Conservation (phyloP, 2,329 filamentous ascomycete species). For the Didymella exigua region DNA sequence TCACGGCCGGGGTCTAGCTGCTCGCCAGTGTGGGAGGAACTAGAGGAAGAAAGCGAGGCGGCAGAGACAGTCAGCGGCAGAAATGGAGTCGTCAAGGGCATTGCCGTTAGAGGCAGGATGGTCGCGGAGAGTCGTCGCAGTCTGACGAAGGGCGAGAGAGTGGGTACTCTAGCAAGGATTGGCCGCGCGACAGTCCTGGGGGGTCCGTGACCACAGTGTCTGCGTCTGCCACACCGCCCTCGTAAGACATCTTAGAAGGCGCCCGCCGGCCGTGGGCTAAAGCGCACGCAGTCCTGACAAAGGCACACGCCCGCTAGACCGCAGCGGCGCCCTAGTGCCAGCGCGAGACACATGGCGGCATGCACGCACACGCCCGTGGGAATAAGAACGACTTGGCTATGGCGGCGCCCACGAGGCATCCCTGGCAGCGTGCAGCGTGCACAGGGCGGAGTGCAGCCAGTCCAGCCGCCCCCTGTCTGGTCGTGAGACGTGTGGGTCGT, state of each 20-base stretch:
- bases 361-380: constrained; percentile 33
- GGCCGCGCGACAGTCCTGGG: constrained; percentile 16
- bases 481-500: constrained; percentile 11
- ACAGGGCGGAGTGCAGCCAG: constrained; percentile 20
- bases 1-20: constrained; percentile 11
- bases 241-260: constrained; percentile 34
- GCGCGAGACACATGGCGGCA: constrained; percentile 39
- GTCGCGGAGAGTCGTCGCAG: constrained; percentile 40
- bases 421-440: constrained; percentile 30
- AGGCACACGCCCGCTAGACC: constrained; percentile 24
- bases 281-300: constrained; percentile 40
- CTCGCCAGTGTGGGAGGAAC: constrained; percentile 16
- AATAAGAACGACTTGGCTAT: constrained; percentile 36
- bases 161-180: constrained; percentile 46
- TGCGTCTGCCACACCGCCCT: constrained; percentile 38
- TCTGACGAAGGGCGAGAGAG: constrained; percentile 40
- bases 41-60: constrained; percentile 23
- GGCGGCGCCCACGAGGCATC: constrained; percentile 44
- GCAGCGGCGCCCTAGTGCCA: constrained; percentile 27
- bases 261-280: constrained; percentile 38
- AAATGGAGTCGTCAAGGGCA: constrained; percentile 43
- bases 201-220: constrained; percentile 30
- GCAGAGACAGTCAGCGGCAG: constrained; percentile 33
- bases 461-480: constrained; percentile 13
- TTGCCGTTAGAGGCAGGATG: constrained; percentile 41